These are phyloP conservation scores for Penicillium polonicum DNA, from an alignment of 2,329 filamentous ascomycete species.

Conservation along the genomic window DNA sequence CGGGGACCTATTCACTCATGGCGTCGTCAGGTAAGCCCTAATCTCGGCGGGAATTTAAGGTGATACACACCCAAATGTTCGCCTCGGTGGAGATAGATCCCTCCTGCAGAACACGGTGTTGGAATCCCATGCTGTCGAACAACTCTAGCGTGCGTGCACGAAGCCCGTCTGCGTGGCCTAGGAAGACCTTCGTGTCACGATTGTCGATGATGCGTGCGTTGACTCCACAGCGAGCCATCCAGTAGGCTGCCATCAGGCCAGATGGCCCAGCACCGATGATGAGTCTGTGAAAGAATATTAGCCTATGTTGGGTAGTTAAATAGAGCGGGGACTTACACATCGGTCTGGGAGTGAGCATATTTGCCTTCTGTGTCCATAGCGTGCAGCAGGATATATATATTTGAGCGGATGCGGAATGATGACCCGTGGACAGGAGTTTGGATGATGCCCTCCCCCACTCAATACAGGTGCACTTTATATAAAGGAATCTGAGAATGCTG, in stretches of 20 bases:
- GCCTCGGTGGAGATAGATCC: conserved; percentile 69
- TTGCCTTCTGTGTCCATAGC: neutral
- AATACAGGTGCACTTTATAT: neutral
- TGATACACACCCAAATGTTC: conserved; percentile 43
- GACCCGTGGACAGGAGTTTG: neutral
- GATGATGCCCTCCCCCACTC: neutral
- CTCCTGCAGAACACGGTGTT: conserved; percentile 63
- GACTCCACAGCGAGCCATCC: conserved; percentile 51
- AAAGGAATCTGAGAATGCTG: neutral
- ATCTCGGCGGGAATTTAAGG: neutral
- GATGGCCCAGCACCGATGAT: conserved; percentile 54
- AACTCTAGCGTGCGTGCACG: conserved; percentile 44
- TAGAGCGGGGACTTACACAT: neutral
- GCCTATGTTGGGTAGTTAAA: neutral
- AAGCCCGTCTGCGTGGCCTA: conserved; percentile 29
- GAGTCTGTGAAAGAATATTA: conserved; percentile 10
- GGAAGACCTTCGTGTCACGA: conserved; percentile 38
- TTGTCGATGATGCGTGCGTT: conserved; percentile 51
- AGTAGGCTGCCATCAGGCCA: conserved; percentile 51
- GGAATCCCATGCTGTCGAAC: conserved; percentile 69
- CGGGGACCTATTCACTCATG: conserved; percentile 26
- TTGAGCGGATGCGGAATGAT: neutral
- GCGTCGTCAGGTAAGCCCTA: neutral
- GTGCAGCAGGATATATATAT: neutral
- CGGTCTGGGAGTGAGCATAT: neutral